phyloP scores from a whole-genome alignment of 495 filamentous ascomycete species.

The Copromyces sp. region DNA sequence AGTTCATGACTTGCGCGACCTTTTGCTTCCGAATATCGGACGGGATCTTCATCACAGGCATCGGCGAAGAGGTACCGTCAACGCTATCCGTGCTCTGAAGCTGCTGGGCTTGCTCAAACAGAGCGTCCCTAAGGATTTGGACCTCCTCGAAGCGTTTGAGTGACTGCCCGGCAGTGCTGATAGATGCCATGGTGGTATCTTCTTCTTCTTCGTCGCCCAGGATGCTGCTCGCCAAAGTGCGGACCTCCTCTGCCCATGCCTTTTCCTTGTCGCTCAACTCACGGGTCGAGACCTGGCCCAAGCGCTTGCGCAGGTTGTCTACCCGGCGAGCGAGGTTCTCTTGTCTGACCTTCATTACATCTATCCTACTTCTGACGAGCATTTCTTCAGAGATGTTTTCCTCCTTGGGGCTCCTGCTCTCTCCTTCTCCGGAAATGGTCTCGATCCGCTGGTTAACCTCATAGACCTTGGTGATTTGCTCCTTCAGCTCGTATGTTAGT shows the following conservation, averaged over 20 bases:
- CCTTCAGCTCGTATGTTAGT: conserved; percentile 57
- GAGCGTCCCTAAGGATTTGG: conserved; percentile 33
- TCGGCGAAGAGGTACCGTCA: conserved; percentile 15
- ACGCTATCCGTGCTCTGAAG: conserved; percentile 21
- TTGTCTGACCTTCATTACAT: conserved; percentile 48
- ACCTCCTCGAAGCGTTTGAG: conserved; percentile 41
- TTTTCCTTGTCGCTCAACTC: conserved; percentile 67
- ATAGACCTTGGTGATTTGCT: conserved; percentile 59
- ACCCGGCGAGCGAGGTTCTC: conserved; percentile 49
- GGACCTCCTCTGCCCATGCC: conserved; percentile 56
- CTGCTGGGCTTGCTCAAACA: conserved; percentile 41
- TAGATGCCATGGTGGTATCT: conserved; percentile 3
- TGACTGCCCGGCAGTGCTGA: conserved; percentile 24
- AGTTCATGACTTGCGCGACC: conserved; percentile 55
- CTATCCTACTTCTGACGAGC: conserved; percentile 49
- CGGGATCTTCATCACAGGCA: conserved; percentile 43
- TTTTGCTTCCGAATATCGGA: conserved; percentile 57
- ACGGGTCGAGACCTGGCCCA: conserved; percentile 46
- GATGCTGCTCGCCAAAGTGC: conserved; percentile 34
- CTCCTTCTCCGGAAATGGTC: conserved; percentile 42
- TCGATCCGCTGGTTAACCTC: conserved; percentile 59
- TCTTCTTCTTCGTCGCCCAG: conserved; percentile 22
- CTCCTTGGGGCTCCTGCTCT: conserved; percentile 38
- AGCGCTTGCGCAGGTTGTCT: conserved; percentile 50
- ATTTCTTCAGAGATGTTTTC: conserved; percentile 37